These are phyloP conservation scores for Colletotrichum trifolii DNA, from an alignment of 2,329 filamentous ascomycete genomes.

Conservation along the genomic window DNA sequence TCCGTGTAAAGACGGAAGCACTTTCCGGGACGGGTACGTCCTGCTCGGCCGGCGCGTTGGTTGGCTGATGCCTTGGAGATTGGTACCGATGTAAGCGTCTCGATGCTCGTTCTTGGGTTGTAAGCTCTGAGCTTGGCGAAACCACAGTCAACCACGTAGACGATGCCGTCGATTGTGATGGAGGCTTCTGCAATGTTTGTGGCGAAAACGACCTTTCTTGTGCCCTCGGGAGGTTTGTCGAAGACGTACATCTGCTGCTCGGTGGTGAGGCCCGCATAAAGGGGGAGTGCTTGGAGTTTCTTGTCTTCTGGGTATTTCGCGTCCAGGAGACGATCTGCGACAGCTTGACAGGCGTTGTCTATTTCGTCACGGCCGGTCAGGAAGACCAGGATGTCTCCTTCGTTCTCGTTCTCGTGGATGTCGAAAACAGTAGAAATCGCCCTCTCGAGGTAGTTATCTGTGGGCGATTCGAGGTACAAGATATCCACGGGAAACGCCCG, in stretches of 20 bases:
- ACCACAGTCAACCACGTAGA: conserved; percentile 90
- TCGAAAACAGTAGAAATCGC: conserved; percentile 86
- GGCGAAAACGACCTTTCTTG: conserved; percentile 89
- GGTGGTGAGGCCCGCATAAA: conserved; percentile 89
- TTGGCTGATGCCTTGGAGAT: conserved; percentile 93
- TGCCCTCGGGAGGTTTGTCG: conserved; percentile 82
- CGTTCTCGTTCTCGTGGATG: conserved; percentile 82
- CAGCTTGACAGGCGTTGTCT: conserved; percentile 80
- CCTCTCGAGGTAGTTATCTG: conserved; percentile 87
- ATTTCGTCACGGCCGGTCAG: conserved; percentile 95
- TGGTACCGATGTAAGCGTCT: conserved; percentile 83
- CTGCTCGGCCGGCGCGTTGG: conserved; percentile 89
- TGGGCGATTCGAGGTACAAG: conserved; percentile 80
- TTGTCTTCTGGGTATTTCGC: conserved; percentile 56
- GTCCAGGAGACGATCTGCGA: conserved; percentile 51
- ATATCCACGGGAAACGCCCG: conserved; percentile 90
- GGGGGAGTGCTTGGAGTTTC: conserved; percentile 77
- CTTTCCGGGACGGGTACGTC: conserved; percentile 89
- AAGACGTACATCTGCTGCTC: conserved; percentile 98
- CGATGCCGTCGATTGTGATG: conserved; percentile 91
- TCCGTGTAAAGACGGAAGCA: conserved; percentile 95
- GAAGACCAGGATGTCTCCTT: conserved; percentile 92
- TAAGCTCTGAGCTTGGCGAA: conserved; percentile 92
- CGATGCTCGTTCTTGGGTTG: conserved; percentile 86
- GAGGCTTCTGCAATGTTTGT: conserved; percentile 98